Evolutionary conservation across 495 filamentous ascomycete species (phyloP).

Genomic region (Usnea hakonensis): DNA sequence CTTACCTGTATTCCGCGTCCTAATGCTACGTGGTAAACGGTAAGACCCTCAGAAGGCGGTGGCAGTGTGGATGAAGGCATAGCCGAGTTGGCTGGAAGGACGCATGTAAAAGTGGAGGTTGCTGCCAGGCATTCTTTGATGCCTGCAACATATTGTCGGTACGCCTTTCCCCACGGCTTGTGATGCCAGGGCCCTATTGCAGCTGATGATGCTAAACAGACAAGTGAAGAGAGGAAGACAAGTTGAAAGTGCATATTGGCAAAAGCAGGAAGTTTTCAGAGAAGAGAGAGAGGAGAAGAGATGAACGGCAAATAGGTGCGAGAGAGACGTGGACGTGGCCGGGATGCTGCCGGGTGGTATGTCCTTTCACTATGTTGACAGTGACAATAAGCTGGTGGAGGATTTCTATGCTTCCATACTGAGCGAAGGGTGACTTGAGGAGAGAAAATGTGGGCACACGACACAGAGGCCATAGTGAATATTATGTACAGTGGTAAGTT

Average conservation of each 20-base stretch:
- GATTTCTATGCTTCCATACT: background rate
- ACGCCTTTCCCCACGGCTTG: background rate
- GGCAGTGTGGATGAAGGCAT: conserved; percentile 46
- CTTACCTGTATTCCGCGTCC: conserved; percentile 68
- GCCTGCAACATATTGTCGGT: background rate
- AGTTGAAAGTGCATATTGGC: conserved; percentile 11
- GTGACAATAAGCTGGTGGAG: background rate
- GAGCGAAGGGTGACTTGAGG: background rate
- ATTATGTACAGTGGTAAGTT: conserved; percentile 6
- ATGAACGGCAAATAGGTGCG: background rate
- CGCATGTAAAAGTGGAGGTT: conserved; percentile 27
- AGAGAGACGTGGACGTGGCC: background rate
- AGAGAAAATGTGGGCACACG: background rate
- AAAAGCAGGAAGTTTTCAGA: background rate
- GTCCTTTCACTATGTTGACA: background rate
- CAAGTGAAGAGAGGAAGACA: conserved; percentile 12
- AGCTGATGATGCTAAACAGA: conserved; percentile 8
- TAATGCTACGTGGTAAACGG: conserved; percentile 67
- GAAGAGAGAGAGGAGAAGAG: background rate
- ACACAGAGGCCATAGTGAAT: conserved; percentile 5
- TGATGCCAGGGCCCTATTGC: conserved; percentile 14
- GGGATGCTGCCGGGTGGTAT: background rate
- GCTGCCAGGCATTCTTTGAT: background rate
- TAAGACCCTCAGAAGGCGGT: conserved; percentile 47
- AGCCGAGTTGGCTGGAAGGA: conserved; percentile 33